Evolutionary conservation across 495 filamentous ascomycete species (phyloP), one percentile per base, ranked within the genome.

Genomic region (Penicillium salamii): DNA sequence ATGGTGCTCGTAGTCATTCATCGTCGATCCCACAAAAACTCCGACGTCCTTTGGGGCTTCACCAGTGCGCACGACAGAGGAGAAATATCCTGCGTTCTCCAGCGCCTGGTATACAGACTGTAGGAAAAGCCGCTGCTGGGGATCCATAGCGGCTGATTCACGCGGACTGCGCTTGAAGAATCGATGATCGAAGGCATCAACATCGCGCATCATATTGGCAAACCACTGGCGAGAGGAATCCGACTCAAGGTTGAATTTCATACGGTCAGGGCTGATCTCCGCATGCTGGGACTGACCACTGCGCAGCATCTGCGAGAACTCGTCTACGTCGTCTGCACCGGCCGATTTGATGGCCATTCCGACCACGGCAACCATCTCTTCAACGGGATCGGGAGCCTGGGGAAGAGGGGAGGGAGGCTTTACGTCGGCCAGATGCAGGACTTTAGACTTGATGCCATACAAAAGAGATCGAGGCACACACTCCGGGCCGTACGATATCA

Each of bases 141-240:
- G 81, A 42, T 82, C 81, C 59, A 74, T 77, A 59, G 52, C 0
- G 70, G 68, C 54, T 7, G 5, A 7, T 13, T 84, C 81, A 3
- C 74, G 62, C 0, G 71, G 59, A 13, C 59, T 70, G 31, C 62
- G 70, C 41, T 66, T 70, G 67, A 81, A 85, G 64, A 84, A 82
- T 5, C 61, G 52, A 37, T 77, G 70, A 46, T 85, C 81, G 29
- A 79, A 81, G 7, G 60, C 59, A 11, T 61, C 61, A 43, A 77
- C 75, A 12, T 52, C 49, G 28, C 74, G 66, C 11, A 82, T 42
- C 31, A 80, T 78, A 39, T 78, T 78, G 0, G 69, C 78, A 18
- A 59, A 77, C 65, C 63, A 79, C 6, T 70, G 24, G 0, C 31
- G 2, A 8, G 52, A 26, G 0, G 28, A 9, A 1, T 62, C 62